Base-by-base conservation (phyloP, 345 rosid species). In the Lepidium didymum region DNA sequence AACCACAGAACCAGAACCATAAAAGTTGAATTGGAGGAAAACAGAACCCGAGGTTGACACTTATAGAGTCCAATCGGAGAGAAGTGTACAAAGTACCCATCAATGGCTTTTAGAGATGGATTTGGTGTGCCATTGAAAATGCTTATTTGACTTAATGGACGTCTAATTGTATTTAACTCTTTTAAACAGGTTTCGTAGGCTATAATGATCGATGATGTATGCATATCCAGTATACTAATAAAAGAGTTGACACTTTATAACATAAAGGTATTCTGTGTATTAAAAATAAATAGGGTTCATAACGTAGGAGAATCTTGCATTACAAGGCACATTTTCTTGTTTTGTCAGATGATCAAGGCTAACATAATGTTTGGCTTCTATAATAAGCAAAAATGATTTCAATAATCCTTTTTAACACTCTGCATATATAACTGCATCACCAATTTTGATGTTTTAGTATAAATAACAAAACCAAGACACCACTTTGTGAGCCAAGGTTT, bases 241-340 rank as follows among this genome's bases (percentile, higher is more conserved):
- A 23, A 45, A 18, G 11, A 56, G 45, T 36, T 37, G 43, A 15
- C 59, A 13, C 25, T 53, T 45, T 18, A 46, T 0, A 1, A 33
- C 4, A 12, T 31, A 12, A 46, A 45, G 8, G 9, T 62, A 12
- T 13, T 12, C 13, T 18, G 13, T 45, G 3, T 33, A 38, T 10
- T n/a, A 6, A 2, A 2, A 8, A 4, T 42, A 44, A 43, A 8
- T 15, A 56, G 64, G 16, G 13, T 1, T 53, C 35, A 35, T 25
- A 56, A 45, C 38, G 6, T 35, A 21, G 8, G 13, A 29, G 7
- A 56, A 46, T 35, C 38, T 56, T 45, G 40, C 56, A 15, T 36
- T 36, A 68, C 50, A 68, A 57, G 64, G 19, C 65, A 47, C 62
- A 37, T 18, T 33, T 27, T 57, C 19, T 68, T 68, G 21, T 49